Evolutionary conservation across 2,329 filamentous ascomycete genomes (phyloP), one percentile per base, ranked within the genome.

Genomic region (Keithomyces neogunnii): DNA sequence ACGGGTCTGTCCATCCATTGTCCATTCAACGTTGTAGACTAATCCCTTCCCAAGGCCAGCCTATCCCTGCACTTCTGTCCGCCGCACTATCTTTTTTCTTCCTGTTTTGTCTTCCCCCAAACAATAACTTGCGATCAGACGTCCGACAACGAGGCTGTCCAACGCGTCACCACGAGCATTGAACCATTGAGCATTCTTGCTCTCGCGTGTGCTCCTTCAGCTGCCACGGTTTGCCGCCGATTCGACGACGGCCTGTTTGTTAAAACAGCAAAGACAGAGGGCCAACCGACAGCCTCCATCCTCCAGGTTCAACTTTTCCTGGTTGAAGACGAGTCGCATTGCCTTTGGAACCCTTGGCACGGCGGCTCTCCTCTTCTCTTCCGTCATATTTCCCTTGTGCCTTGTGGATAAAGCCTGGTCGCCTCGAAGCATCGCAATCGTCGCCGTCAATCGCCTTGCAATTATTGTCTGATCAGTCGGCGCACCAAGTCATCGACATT

Each of bases 31-130:
- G 30, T 44, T 30, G 40, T 30, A 45, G 38, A 35, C 48, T 39
- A 35, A 39, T 32, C 49, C 51, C 50, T 49, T 49, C 48, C 44
- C 40, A 47, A 50, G 51, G 33, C 49, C 50, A 46, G 45, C 30
- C 28, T 43, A 49, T 53, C 47, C 51, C 51, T 53, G 51, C 42
- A 43, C 45, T 29, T 29, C 38, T 49, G 50, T 51, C 51, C 46
- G 48, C 47, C 39, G 38, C 36, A 35, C 47, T 29, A 45, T 47
- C 50, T 43, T 32, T 42, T 40, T 50, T 36, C 47, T 55, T 48
- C 42, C 31, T 51, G 40, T 45, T 45, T 49, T 50, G 35, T 53
- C 40, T 42, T 28, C 13, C 48, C n/a, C 35, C 39, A 40, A 51
- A 45, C 19, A 19, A 19, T 19, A 19, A 29, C 33, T 50, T n/a